A percentile compares a stretch with the other conserved stretches of the same genome.
Evolutionary conservation across 768 basidiomycete species (phyloP).

Genomic region (Xerocomellus chrysenteron): DNA sequence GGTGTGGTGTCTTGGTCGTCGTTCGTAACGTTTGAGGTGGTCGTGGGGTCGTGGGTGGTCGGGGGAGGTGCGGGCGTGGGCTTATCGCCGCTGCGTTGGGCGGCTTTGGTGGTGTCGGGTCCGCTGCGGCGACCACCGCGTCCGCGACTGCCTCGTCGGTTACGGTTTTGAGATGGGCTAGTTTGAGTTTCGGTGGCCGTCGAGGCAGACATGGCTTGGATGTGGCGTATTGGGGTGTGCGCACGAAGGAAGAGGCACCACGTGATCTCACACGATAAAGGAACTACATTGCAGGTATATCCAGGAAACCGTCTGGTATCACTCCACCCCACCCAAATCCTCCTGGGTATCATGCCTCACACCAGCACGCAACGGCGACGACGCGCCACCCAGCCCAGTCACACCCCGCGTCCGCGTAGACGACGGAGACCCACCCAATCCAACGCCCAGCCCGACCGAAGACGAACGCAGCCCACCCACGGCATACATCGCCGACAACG

Average conservation of each 20-base stretch:
- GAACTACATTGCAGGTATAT: too few relatives aligned
- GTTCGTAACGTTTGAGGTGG: conserved; percentile 12
- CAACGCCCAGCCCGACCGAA: conserved; percentile 29
- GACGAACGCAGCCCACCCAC: conserved; percentile 52
- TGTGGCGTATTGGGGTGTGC: background rate
- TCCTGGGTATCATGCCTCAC: background rate
- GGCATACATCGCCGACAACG: conserved; percentile 63
- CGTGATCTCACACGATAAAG: too few relatives aligned
- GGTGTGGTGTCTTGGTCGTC: conserved; percentile 35
- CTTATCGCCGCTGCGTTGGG: conserved; percentile 2
- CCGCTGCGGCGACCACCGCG: background rate
- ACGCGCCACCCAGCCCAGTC: background rate
- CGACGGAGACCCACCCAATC: conserved; percentile 18
- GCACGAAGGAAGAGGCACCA: too few relatives aligned
- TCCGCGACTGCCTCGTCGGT: conserved; percentile 15
- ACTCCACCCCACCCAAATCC: conserved; percentile 25
- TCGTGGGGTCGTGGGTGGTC: background rate
- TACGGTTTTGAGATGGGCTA: background rate
- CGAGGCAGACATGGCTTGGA: conserved; percentile 16
- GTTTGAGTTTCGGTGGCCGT: conserved; percentile 16
- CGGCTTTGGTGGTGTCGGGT: too few relatives aligned
- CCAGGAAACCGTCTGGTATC: background rate
- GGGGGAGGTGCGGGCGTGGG: background rate
- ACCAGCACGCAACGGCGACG: conserved; percentile 1
- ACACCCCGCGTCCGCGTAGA: conserved; percentile 3